Percentiles rank a stretch among this genome's conserved stretches.
phyloP scores from a whole-genome alignment of 345 rosid genomes.

The Angophora floribunda region DNA sequence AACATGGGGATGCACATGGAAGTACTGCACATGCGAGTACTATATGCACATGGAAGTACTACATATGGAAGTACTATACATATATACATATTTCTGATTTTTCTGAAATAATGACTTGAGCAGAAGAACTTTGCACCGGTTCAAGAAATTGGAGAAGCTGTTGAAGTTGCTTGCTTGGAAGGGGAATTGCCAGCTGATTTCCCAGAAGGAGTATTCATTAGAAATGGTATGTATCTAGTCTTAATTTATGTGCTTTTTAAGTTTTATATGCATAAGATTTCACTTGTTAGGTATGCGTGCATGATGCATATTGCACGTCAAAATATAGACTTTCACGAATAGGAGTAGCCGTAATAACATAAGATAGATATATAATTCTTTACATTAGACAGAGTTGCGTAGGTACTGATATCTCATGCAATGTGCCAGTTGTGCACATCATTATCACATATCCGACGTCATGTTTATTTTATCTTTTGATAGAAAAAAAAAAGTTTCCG shows the following conservation, averaged over 20 bases:
- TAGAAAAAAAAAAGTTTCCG: neutral
- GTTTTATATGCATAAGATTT: neutral
- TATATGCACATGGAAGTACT: too few species aligned
- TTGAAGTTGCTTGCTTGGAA: neutral
- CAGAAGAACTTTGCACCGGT: neutral
- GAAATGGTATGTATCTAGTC: neutral
- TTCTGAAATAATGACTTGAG: neutral
- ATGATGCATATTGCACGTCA: neutral
- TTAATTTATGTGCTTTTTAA: neutral
- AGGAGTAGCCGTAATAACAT: neutral
- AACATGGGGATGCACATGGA: neutral
- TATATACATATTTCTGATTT: neutral
- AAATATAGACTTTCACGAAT: neutral
- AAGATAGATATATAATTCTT: neutral
- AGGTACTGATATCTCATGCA: neutral
- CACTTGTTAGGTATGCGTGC: neutral
- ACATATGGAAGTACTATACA: too few species aligned
- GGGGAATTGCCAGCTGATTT: neutral
- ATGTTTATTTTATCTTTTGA: neutral
- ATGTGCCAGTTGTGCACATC: too few species aligned
- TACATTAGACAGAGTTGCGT: neutral
- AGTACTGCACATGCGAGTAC: too few species aligned
- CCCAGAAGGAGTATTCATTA: neutral
- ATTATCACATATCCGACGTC: neutral
- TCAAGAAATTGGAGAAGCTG: neutral